These are phyloP conservation scores for Boletus rubroflammeus DNA, from an alignment of 768 basidiomycete genomes.

Conservation along the genomic window DNA sequence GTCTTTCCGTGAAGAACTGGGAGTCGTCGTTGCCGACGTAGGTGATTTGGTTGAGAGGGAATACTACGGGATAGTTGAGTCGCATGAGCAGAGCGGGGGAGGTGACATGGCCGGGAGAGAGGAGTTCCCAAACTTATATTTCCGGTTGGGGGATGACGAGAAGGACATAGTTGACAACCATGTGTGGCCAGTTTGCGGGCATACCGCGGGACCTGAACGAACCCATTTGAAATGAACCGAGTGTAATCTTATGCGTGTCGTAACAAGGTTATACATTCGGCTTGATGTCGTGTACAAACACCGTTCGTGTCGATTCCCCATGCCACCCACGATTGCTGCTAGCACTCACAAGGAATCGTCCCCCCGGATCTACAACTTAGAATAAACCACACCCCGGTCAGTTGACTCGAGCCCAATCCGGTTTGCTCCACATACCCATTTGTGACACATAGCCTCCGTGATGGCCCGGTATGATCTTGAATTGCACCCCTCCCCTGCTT, in stretches of 20 bases:
- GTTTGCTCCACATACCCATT: slow-evolving; percentile 63
- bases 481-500: slow-evolving; percentile 69
- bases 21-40: slow-evolving; percentile 44
- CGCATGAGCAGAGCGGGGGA: slow-evolving; percentile 22
- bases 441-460: slow-evolving; percentile 92
- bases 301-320: slow-evolving; percentile 84
- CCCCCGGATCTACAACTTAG: slow-evolving; percentile 80
- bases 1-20: slow-evolving; percentile 49
- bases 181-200: slow-evolving; percentile 27
- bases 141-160: slow-evolving; percentile 32
- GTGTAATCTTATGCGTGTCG: slow-evolving; percentile 28
- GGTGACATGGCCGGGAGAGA: slow-evolving; percentile 19
- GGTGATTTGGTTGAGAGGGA: slow-evolving; percentile 35
- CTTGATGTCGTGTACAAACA: slow-evolving; percentile 89
- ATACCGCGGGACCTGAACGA: slow-evolving; percentile 33
- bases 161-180: slow-evolving; percentile 24
- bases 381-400: slow-evolving; percentile 18
- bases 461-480: slow-evolving; percentile 95
- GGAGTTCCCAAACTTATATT: slow-evolving; percentile 29
- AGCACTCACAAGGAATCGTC: slow-evolving; percentile 83
- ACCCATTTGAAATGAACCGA: slow-evolving; percentile 30
- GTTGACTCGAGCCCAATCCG: slow-evolving; percentile 18
- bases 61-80: slow-evolving; percentile 32
- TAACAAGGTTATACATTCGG: slow-evolving; percentile 34
- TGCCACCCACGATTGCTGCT: slow-evolving; percentile 95